Evolutionary conservation across 768 basidiomycete species (phyloP).

Genomic region (Hygrocybe punicea): DNA sequence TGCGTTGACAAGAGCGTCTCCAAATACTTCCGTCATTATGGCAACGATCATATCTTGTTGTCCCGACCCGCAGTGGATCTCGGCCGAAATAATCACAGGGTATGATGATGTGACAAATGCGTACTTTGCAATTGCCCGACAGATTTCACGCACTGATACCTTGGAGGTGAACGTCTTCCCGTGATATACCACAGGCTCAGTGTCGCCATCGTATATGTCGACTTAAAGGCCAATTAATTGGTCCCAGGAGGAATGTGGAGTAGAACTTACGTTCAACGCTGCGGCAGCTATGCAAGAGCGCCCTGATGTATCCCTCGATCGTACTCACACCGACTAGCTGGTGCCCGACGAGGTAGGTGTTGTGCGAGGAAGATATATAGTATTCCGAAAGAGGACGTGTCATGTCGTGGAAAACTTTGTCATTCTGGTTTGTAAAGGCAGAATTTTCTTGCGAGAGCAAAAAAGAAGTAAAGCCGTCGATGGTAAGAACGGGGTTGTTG

Average conservation of each 20-base stretch:
- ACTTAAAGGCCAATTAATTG: slow-evolving; percentile 52
- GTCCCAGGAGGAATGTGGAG: slow-evolving; percentile 52
- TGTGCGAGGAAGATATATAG: slow-evolving; percentile 88
- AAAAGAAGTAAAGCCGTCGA: slow-evolving; percentile 73
- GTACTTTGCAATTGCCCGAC: slow-evolving; percentile 84
- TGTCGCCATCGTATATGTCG: slow-evolving; percentile 87
- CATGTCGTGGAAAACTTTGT: slow-evolving; percentile 76
- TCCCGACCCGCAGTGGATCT: slow-evolving; percentile 78
- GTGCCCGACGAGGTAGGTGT: slow-evolving; percentile 78
- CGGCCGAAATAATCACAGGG: slow-evolving; percentile 96
- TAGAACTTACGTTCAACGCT: slow-evolving; percentile 77
- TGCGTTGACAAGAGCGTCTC: slow-evolving; percentile 36
- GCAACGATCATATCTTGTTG: slow-evolving; percentile 50
- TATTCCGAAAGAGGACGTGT: slow-evolving; percentile 83
- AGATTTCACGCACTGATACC: slow-evolving; percentile 78
- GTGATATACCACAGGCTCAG: slow-evolving; percentile 86
- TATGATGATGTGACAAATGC: slow-evolving; percentile 93
- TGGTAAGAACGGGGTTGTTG: slow-evolving; percentile 12
- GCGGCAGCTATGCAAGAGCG: slow-evolving; percentile 81
- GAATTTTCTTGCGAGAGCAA: slow-evolving; percentile 78
- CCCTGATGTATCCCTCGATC: slow-evolving; percentile 85
- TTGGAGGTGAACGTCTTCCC: slow-evolving; percentile 89
- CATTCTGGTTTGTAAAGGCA: slow-evolving; percentile 40
- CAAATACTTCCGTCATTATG: slow-evolving; percentile 48
- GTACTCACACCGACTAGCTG: slow-evolving; percentile 77